These are phyloP conservation scores for Aspergillus sp. DNA, from an alignment of 2,329 filamentous ascomycete genomes.

Conservation along the genomic window DNA sequence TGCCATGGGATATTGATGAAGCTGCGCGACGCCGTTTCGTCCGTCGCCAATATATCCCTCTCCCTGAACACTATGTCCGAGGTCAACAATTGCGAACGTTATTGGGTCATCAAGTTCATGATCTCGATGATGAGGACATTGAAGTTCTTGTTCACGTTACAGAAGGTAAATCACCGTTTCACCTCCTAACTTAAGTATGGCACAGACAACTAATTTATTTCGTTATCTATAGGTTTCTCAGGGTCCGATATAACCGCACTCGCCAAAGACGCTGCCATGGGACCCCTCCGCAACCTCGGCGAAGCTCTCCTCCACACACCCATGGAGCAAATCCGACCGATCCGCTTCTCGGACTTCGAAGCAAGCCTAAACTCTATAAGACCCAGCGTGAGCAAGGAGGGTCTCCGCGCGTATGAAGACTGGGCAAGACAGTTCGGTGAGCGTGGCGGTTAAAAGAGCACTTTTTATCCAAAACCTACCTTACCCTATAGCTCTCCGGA, in stretches of 20 bases:
- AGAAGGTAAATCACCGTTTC: slow-evolving; percentile 60
- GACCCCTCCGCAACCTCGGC: slow-evolving; percentile 82
- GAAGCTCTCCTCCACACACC: slow-evolving; percentile 87
- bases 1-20: slow-evolving; percentile 98
- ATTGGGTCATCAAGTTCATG: slow-evolving; percentile 84
- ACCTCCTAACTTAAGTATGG: not conserved
- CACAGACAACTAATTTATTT: slow-evolving; percentile 10
- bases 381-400: slow-evolving; percentile 82
- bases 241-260: slow-evolving; percentile 95
- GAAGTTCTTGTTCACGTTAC: slow-evolving; percentile 73
- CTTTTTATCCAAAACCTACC: too few species aligned
- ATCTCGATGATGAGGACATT: slow-evolving; percentile 70
- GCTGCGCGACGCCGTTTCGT: slow-evolving; percentile 89
- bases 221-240: slow-evolving; percentile 72
- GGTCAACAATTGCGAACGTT: slow-evolving; percentile 76
- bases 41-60: slow-evolving; percentile 88
- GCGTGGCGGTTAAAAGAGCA: slow-evolving; percentile 64
- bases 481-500: not conserved
- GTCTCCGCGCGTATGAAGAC: slow-evolving; percentile 85
- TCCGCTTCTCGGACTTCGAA: slow-evolving; percentile 78
- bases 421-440: slow-evolving; percentile 95
- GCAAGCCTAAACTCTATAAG: slow-evolving; percentile 81
- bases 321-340: slow-evolving; percentile 91
- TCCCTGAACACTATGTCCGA: slow-evolving; percentile 82
- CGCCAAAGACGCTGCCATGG: slow-evolving; percentile 98